Conservation (phyloP, 495 filamentous ascomycete genomes). For the Lepidopterella palustris region DNA sequence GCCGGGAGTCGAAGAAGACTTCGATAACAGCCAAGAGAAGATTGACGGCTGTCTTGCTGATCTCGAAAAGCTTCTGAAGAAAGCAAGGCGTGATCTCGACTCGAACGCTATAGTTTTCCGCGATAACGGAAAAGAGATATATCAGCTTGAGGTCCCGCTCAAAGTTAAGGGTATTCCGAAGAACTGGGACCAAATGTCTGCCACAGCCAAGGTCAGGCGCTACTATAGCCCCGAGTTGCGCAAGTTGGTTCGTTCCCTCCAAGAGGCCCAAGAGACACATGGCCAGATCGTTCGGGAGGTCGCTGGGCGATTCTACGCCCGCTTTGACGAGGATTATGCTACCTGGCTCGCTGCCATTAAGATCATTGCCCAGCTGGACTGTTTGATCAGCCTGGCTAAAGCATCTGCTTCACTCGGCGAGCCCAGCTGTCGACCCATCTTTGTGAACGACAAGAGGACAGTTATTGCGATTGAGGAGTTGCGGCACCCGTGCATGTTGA, state of each 20-base stretch:
- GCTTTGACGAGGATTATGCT: constrained; percentile 81
- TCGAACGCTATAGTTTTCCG: constrained; percentile 69
- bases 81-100: constrained; percentile 59
- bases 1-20: constrained; percentile 86
- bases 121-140: constrained; percentile 94
- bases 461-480: constrained; percentile 87
- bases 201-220: constrained; percentile 81
- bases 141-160: constrained; percentile 86
- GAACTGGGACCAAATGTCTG: constrained; percentile 92
- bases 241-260: constrained; percentile 71
- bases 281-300: constrained; percentile 87
- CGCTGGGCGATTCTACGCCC: constrained; percentile 70
- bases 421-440: constrained; percentile 80
- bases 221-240: constrained; percentile 89
- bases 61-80: constrained; percentile 64
- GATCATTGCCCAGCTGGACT: constrained; percentile 88
- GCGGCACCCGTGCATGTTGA: constrained; percentile 88
- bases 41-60: constrained; percentile 66
- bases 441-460: constrained; percentile 75
- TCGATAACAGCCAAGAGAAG: constrained; percentile 74
- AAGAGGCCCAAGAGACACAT: constrained; percentile 92
- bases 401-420: constrained; percentile 75
- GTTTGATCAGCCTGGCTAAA: constrained; percentile 85
- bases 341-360: constrained; percentile 84
- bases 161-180: constrained; percentile 77